These are phyloP conservation scores for Daedaleopsis sinensis DNA, from an alignment of 768 basidiomycete species.

Conservation along the genomic window DNA sequence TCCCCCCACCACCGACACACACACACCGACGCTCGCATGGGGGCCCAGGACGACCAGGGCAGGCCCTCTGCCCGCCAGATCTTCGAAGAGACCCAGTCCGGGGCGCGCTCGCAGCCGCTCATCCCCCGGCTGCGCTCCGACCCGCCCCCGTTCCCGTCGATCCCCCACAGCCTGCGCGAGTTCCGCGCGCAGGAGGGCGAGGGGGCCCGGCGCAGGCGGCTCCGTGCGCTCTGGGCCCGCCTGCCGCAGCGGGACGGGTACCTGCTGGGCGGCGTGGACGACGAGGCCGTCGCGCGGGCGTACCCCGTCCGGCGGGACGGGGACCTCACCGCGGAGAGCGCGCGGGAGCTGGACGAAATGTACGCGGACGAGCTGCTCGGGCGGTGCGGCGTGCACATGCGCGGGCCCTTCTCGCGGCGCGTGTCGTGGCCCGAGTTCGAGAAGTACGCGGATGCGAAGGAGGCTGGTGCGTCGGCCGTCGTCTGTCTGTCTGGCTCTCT, in stretches of 20 bases:
- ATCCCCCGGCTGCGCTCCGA: constrained; percentile 66
- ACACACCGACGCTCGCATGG: constrained; percentile 8
- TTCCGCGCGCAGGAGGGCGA: constrained; percentile 68
- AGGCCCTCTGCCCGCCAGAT: constrained; percentile 49
- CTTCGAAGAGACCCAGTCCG: constrained; percentile 54
- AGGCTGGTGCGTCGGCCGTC: constrained; percentile 59
- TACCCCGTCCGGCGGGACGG: constrained; percentile 25
- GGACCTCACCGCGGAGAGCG: constrained; percentile 45
- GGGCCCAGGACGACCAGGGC: constrained; percentile 13
- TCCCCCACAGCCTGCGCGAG: constrained; percentile 57
- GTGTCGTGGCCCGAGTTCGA: constrained; percentile 76
- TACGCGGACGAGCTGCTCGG: constrained; percentile 80
- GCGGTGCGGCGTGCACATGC: constrained; percentile 48
- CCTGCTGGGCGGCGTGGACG: constrained; percentile 24
- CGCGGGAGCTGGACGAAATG: constrained; percentile 62
- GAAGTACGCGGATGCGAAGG: constrained; percentile 78
- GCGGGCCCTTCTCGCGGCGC: constrained; percentile 38
- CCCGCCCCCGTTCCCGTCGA: constrained; percentile 40
- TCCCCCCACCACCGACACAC: constrained; percentile 8
- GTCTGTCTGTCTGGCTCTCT: not conserved
- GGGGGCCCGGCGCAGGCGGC: constrained; percentile 58
- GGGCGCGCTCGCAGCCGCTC: constrained; percentile 55
- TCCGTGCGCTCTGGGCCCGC: constrained; percentile 66
- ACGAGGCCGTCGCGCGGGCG: constrained; percentile 33
- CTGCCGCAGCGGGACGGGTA: constrained; percentile 41